Percentiles rank a stretch among this genome's conserved stretches.
phyloP scores from a whole-genome alignment of 331 rosid genomes.

The Erythrophleum ivorense region DNA sequence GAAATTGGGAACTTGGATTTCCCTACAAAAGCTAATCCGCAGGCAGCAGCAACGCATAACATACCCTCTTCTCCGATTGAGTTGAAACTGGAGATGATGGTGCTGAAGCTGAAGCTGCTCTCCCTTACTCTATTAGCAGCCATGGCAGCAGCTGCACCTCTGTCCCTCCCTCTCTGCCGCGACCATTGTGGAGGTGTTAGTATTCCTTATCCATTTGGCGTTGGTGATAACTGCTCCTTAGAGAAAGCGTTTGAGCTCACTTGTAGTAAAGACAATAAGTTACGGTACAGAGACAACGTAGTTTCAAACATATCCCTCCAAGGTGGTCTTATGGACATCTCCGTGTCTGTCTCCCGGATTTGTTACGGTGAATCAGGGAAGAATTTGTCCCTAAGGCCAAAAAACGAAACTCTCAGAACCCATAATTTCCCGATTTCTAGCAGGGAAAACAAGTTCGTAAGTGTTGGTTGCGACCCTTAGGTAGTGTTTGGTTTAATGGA shows the following conservation, averaged over 20 bases:
- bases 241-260: neutral
- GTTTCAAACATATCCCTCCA: neutral
- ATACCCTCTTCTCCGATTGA: neutral
- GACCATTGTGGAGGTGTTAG: neutral
- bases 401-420: no score
- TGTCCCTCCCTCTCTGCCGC: neutral
- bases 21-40: no score
- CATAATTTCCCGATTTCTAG: no score
- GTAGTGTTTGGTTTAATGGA: no score
- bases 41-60: no score
- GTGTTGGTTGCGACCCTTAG: no score
- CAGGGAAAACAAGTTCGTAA: no score
- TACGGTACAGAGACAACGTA: neutral
- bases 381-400: neutral
- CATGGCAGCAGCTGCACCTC: neutral
- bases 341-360: neutral
- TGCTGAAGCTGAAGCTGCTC: neutral
- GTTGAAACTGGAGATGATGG: neutral
- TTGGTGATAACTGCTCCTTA: neutral
- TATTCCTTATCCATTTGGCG: conserved; percentile 6
- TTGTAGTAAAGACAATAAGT: neutral
- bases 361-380: neutral
- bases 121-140: neutral
- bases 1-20: no score
- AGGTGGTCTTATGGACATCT: neutral